phyloP scores from a whole-genome alignment of 108 stramenopile species.

The Schizochytrium sp. region DNA sequence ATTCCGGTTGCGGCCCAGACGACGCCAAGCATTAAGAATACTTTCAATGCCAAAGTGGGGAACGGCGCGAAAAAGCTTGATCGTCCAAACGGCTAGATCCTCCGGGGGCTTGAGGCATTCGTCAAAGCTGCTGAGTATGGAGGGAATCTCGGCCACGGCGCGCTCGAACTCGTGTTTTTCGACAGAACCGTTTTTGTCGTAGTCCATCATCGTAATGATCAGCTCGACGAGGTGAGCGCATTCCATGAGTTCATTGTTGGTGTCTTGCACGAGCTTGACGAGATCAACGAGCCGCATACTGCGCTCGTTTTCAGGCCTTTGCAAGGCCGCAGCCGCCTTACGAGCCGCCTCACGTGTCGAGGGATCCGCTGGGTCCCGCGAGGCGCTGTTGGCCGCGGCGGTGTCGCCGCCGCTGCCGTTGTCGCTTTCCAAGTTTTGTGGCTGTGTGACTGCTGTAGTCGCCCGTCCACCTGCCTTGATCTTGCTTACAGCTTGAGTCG shows the following conservation, averaged over 20 bases:
- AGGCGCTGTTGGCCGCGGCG: too few relatives aligned
- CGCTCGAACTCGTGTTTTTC: background rate
- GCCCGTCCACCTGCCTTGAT: too few relatives aligned
- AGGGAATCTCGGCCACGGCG: constrained; percentile 1
- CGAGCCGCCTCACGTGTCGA: background rate
- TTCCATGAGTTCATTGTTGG: background rate
- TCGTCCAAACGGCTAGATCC: background rate
- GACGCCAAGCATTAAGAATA: background rate
- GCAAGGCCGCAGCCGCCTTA: background rate
- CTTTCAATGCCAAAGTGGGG: background rate
- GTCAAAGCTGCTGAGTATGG: background rate
- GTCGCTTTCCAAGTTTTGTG: background rate
- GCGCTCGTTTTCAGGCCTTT: too few relatives aligned
- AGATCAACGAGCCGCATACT: background rate
- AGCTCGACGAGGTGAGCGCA: constrained; percentile 10
- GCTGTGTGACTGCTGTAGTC: background rate
- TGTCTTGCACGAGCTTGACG: background rate
- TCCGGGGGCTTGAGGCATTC: background rate
- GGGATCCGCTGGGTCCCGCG: background rate
- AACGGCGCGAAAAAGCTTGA: background rate
- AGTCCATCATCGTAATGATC: constrained; percentile 19
- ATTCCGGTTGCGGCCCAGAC: background rate
- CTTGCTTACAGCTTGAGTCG: too few relatives aligned
- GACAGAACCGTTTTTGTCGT: background rate
- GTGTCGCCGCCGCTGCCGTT: background rate